Evolutionary conservation across 768 basidiomycete genomes (phyloP), one percentile per base, ranked within the genome.

Genomic region (Boletus rubropictus): DNA sequence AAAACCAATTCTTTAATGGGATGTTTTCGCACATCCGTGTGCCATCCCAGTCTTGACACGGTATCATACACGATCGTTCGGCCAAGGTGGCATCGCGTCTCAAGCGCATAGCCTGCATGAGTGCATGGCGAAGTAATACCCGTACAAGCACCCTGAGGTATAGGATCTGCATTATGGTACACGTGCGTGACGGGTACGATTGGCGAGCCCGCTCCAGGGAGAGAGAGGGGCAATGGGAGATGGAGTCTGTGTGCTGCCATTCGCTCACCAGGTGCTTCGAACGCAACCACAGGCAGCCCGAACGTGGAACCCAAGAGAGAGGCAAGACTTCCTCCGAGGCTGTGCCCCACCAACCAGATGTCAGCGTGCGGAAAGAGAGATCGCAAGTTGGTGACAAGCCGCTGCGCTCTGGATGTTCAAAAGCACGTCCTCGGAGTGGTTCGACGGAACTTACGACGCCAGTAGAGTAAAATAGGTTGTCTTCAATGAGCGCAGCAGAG

Each of bases 401-500:
- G 73, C 78, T 75, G 60, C 9, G 35, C 29, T 9, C 50, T 44
- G 10, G 32, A 31, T 5, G 31, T 57, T 57, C 24, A 54, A 50
- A 41, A 38, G 24, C 33, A 14, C 20, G 31, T 44, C 49, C 22
- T 50, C 20, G 14, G 11, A 41, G 44, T 4, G 21, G 32, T 9
- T 14, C 22, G 40, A 40, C 42, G 35, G 22, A 17, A 73, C 85
- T 69, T 52, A 90, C 88, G 38, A 90, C 81, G 22, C 92, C 95
- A 31, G 86, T 72, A 2, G 86, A 84, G 63, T 96, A 96, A 69
- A 97, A 97, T n/a, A 96, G 67, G 56, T 85, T 89, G 49, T 97
- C 93, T 63, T 89, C 74, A 45, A 92, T 72, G 31, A 97, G 80
- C 2, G 94, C 86, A 38, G 85, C 74, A 42, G 86, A 82, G 42